Evolutionary conservation across 2,329 filamentous ascomycete species (phyloP), one percentile per base, ranked within the genome.

Genomic region (Neodidymelliopsis sp.): DNA sequence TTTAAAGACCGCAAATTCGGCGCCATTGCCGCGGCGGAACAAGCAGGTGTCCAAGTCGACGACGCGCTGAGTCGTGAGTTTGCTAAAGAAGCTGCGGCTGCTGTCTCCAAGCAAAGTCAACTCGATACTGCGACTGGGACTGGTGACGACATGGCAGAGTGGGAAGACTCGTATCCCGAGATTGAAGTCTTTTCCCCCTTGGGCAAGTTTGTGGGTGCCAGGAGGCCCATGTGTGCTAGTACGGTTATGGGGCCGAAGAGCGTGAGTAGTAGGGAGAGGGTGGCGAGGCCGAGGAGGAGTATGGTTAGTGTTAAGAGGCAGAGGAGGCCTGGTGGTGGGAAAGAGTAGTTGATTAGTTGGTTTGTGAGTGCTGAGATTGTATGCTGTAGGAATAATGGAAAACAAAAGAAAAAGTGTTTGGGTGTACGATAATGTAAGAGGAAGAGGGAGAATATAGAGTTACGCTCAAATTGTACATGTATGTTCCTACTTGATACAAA

Each of bases 181-280:
- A 82, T 99, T 6, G 92, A 97, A 59, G 84, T 97, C 0, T 97
- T 88, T 65, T 89, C 83, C 20, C 94, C 94, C 0, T 81, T 91
- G 49, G 94, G 94, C n/a, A 86, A 84, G 62, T 94, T 89, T 60
- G 78, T 97, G 22, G 87, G 81, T 1, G 75, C 77, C 8, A 79
- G 90, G 25, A 71, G 69, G 57, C 88, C 89, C 1, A 85, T 95
- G 78, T 85, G 88, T 60, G 89, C 84, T 6, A 91, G 86, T 82
- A 49, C 86, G 50, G 70, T 87, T 11, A 72, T 75, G 54, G 75
- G 77, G 56, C 84, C 84, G 67, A 82, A 83, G 20, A 76, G 74
- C 11, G 73, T 77, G n/a, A 72, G 76, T 18, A 73, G 73, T 16
- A 74, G 78, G 47, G 77, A 81, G 47, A 77, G 74, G 63, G 80